Evolutionary conservation across 2,329 filamentous ascomycete genomes (phyloP).

Genomic region (Claviceps cyperi): DNA sequence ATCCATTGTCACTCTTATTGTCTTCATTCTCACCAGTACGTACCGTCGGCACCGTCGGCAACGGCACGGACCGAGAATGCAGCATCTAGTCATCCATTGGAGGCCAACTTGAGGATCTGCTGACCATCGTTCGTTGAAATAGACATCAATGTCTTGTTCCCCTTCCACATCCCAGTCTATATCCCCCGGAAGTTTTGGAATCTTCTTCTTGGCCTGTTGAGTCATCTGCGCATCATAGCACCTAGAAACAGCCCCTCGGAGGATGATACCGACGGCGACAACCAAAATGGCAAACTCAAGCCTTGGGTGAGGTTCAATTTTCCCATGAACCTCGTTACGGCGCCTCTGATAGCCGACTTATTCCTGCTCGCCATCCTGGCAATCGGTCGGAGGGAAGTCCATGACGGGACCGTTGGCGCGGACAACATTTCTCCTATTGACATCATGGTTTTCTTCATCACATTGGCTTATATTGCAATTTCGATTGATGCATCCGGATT

Average conservation of each 20-base stretch:
- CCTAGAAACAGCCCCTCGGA: slow-evolving; percentile 18
- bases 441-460: slow-evolving; percentile 63
- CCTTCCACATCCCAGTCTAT: slow-evolving; percentile 49
- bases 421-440: slow-evolving; percentile 54
- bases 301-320: slow-evolving; percentile 38
- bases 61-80: background rate
- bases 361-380: slow-evolving; percentile 56
- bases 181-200: slow-evolving; percentile 38
- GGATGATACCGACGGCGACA: slow-evolving; percentile 11
- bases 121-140: background rate
- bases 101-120: background rate
- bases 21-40: slow-evolving; percentile 54
- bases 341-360: slow-evolving; percentile 54
- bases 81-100: background rate
- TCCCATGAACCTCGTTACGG: slow-evolving; percentile 57
- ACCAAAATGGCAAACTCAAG: slow-evolving; percentile 16
- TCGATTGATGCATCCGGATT: slow-evolving; percentile 64
- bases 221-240: slow-evolving; percentile 35
- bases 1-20: slow-evolving; percentile 55
- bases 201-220: slow-evolving; percentile 23
- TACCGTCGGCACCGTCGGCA: slow-evolving; percentile 30
- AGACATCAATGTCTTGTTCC: slow-evolving; percentile 58
- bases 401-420: slow-evolving; percentile 52
- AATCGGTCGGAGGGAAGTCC: slow-evolving; percentile 51
- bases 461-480: slow-evolving; percentile 61